Conservation (phyloP, 2,329 filamentous ascomycete species). For the Pseudogymnoascus sp. region DNA sequence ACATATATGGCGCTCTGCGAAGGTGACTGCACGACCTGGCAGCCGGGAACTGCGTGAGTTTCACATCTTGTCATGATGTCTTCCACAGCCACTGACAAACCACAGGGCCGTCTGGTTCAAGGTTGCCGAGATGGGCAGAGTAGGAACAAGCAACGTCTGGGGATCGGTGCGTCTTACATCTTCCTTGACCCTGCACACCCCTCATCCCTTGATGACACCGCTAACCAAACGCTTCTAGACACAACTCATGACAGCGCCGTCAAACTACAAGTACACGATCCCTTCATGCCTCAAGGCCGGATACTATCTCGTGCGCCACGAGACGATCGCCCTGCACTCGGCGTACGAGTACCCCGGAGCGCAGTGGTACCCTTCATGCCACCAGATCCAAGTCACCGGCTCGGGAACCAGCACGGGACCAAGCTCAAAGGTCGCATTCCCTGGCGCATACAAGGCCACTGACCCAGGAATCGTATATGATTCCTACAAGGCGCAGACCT, state of each 20-base stretch:
- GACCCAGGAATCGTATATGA: slow-evolving; percentile 41
- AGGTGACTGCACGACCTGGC: slow-evolving; percentile 41
- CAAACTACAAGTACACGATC: slow-evolving; percentile 35
- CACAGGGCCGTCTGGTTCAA: slow-evolving; percentile 19
- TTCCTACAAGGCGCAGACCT: slow-evolving; percentile 33
- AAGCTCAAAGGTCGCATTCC: slow-evolving; percentile 32
- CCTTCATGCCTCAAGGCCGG: slow-evolving; percentile 43
- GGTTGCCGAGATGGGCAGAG: slow-evolving; percentile 13
- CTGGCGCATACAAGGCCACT: slow-evolving; percentile 37
- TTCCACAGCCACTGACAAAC: not conserved
- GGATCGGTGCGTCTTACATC: slow-evolving; percentile 6
- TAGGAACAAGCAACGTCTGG: slow-evolving; percentile 16
- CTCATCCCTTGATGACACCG: not conserved
- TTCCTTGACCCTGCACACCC: not conserved
- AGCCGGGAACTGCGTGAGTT: slow-evolving; percentile 36
- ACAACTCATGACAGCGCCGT: slow-evolving; percentile 12
- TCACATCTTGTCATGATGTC: not conserved
- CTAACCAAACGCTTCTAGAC: not conserved
- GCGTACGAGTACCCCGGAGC: slow-evolving; percentile 30
- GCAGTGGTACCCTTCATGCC: slow-evolving; percentile 30
- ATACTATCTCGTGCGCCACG: slow-evolving; percentile 45
- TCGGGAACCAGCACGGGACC: slow-evolving; percentile 32
- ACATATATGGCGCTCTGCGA: slow-evolving; percentile 55
- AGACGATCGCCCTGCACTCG: slow-evolving; percentile 45
- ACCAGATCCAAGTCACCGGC: slow-evolving; percentile 38